These are phyloP conservation scores for Mantamonas sphyraenae DNA, from an alignment of 78 protist genomes.

Conservation along the genomic window DNA sequence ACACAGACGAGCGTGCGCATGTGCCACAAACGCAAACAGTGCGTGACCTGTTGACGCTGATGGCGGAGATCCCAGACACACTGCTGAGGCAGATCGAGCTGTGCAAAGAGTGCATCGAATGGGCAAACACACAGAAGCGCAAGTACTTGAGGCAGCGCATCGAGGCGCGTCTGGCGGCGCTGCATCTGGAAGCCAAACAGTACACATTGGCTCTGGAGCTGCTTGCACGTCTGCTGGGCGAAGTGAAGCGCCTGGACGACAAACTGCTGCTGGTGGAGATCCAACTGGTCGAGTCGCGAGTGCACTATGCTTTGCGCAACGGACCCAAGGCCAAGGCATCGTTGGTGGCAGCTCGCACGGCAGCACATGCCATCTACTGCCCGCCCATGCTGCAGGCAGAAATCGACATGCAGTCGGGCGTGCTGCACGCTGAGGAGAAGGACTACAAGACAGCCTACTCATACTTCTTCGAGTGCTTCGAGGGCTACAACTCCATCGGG, in stretches of 20 bases:
- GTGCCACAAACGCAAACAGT: conserved; percentile 18
- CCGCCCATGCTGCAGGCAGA: conserved; percentile 90
- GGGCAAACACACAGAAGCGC: conserved; percentile 87
- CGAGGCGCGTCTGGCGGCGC: conserved; percentile 65
- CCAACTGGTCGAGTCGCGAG: conserved; percentile 71
- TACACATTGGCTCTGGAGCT: conserved; percentile 58
- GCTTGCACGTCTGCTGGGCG: conserved; percentile 57
- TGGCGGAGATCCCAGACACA: conserved; percentile 37
- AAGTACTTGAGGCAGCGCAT: conserved; percentile 91
- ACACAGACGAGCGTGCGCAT: not conserved
- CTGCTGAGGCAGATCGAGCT: conserved; percentile 36
- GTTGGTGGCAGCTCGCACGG: conserved; percentile 74
- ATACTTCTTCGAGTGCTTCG: conserved; percentile 94
- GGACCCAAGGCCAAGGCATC: conserved; percentile 60
- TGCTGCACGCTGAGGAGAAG: conserved; percentile 90
- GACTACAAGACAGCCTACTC: conserved; percentile 95
- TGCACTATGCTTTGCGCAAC: conserved; percentile 72
- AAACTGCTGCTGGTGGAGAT: conserved; percentile 91
- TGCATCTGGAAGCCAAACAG: conserved; percentile 53
- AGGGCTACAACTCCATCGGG: conserved; percentile 44
- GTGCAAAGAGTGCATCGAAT: conserved; percentile 74
- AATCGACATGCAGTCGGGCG: conserved; percentile 86
- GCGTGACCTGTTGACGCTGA: conserved; percentile 47
- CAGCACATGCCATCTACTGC: conserved; percentile 92
- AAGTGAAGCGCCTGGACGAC: conserved; percentile 93